Evolutionary conservation across 2,329 filamentous ascomycete genomes (phyloP).

Genomic region (Aspergillus sojae): DNA sequence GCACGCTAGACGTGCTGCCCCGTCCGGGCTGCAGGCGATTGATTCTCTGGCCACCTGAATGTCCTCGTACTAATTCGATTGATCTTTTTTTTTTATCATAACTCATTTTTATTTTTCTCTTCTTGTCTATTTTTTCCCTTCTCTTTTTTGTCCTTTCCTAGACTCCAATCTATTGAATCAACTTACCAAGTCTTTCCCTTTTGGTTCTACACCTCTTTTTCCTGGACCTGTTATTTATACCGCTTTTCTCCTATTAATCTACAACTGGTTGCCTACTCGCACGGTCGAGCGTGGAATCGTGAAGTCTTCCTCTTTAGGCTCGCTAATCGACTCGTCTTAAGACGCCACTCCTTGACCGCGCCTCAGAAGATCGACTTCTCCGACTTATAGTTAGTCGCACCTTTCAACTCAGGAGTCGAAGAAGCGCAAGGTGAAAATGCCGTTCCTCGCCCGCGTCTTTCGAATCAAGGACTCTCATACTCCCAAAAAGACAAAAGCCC

Average conservation of each 20-base stretch:
- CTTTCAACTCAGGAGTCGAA: conserved; percentile 17
- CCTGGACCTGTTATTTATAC: conserved; percentile 5
- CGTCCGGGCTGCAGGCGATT: conserved; percentile 23
- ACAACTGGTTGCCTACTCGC: conserved; percentile 8
- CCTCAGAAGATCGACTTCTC: background rate
- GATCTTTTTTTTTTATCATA: conserved; percentile 13
- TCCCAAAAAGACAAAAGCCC: conserved; percentile 62
- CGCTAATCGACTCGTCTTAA: conserved; percentile 4
- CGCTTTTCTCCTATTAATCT: background rate
- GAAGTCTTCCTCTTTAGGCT: background rate
- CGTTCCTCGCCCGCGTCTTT: conserved; percentile 65
- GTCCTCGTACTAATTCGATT: background rate
- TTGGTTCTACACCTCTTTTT: conserved; percentile 1
- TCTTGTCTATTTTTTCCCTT: conserved; percentile 2
- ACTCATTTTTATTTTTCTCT: conserved; percentile 10
- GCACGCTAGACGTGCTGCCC: conserved; percentile 28
- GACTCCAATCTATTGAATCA: conserved; percentile 4
- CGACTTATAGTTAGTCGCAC: conserved; percentile 19
- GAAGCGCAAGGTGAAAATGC: conserved; percentile 44
- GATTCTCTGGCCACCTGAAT: conserved; percentile 23
- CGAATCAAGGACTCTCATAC: conserved; percentile 72
- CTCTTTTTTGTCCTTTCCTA: conserved; percentile 10
- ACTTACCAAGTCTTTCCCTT: conserved; percentile 6
- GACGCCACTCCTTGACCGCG: conserved; percentile 3
- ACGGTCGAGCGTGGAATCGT: conserved; percentile 14